Conservation (phyloP, 73 alveolate genomes). For the Symbiodinium natans region DNA sequence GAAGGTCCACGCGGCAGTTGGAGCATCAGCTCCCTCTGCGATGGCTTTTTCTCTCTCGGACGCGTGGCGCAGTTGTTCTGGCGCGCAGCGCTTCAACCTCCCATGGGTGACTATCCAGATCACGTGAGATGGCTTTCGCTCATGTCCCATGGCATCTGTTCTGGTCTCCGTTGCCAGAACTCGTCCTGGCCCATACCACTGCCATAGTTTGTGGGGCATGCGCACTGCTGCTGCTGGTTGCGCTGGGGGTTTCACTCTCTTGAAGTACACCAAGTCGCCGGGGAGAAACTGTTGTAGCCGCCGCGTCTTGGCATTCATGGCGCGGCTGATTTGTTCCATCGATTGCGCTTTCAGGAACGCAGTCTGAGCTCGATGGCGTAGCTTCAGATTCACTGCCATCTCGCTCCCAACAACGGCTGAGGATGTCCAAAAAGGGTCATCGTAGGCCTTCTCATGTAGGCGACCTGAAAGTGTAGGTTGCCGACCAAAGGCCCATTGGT, state of each 20-base stretch:
- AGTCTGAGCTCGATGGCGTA: background rate
- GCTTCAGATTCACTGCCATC: background rate
- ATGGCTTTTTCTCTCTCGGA: background rate
- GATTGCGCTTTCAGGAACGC: background rate
- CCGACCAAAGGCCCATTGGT: constrained; percentile 25
- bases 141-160: background rate
- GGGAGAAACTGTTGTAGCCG: background rate
- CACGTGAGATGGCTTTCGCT: background rate
- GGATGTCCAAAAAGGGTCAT: background rate
- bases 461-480: background rate
- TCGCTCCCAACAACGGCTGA: background rate
- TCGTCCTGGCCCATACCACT: background rate
- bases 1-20: background rate
- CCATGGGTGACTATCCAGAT: constrained; percentile 12
- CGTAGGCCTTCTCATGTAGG: background rate
- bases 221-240: background rate
- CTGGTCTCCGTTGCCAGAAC: background rate
- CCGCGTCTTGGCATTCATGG: background rate
- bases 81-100: background rate
- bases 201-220: background rate
- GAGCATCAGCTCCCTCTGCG: background rate
- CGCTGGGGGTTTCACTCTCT: constrained; percentile 28
- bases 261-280: background rate
- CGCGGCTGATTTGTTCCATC: background rate
- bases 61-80: constrained; percentile 27